Evolutionary conservation across 139 green algal species (phyloP), one percentile per base, ranked within the genome.

Genomic region (Gonium pectorale): DNA sequence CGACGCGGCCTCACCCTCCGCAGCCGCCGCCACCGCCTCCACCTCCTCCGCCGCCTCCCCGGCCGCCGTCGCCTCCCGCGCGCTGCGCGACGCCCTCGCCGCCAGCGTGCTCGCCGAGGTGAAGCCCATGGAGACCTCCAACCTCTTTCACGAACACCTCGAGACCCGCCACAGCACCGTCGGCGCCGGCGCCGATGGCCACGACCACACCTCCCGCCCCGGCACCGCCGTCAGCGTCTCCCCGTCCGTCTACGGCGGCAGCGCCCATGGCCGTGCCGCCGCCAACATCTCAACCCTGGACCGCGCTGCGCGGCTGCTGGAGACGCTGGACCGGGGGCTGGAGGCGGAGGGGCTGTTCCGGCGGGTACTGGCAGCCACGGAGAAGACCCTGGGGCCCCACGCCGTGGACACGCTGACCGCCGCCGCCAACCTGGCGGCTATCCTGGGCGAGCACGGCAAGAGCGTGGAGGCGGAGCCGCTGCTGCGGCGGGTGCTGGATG

Each of bases 321-420:
- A 81, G 40, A 40, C 40, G 15, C 38, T 81, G 52, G 54, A 27
- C 40, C 73, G 73, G 11, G 71, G n/a, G n/a, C 31, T 22, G 29
- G 59, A 82, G 59, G 49, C 79, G 49, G 66, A 86, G 64, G 66
- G 49, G 27, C 79, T 86, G 35, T 79, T 64, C 67, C 66, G 79
- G 9, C 66, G 79, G 0, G 79, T 72, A 24, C 79, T 86, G 79
- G 79, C 67, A n/a, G 66, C 63, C 38, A 71, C 43, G 35, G 66
- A 78, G 79, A 67, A 37, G 43, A 51, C 67, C 26, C 51, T 86
- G 49, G 79, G 79, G 9, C 33, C 66, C 6, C 66, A 79, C 31
- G 66, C 79, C 67, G 41, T 37, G 7, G 63, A 79, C 22, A 62
- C 67, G 38, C 41, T 72, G 22, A 78, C 62, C 27, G 35, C 31